Conservation (phyloP, 2,329 filamentous ascomycete genomes). For the Bertia moriformis region DNA sequence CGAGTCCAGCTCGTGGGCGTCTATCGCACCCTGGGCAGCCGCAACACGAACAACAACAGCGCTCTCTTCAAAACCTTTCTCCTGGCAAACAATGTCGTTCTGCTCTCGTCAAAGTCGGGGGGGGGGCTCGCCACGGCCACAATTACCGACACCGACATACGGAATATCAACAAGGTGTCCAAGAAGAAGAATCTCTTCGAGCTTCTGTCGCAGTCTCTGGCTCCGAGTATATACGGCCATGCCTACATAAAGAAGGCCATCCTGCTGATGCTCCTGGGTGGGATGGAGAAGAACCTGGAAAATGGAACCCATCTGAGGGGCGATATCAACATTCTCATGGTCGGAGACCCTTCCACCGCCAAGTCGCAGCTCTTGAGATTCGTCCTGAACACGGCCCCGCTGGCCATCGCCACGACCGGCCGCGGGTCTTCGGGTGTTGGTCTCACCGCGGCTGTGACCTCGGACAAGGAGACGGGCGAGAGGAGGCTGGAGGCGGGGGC, state of each 20-base stretch:
- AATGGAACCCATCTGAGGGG: conserved; percentile 95
- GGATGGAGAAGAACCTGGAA: conserved; percentile 96
- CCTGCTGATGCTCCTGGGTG: conserved; percentile 81
- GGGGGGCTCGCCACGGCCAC: conserved; percentile 81
- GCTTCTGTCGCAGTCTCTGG: conserved; percentile 80
- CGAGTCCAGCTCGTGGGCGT: conserved; percentile 94
- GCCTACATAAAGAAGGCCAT: conserved; percentile 98
- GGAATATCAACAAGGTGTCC: conserved; percentile 94
- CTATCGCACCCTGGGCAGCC: conserved; percentile 83
- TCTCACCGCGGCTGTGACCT: conserved; percentile 90
- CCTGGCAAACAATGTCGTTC: conserved; percentile 84
- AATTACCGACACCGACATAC: conserved; percentile 92
- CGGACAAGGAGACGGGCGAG: conserved; percentile 94
- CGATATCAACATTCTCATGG: conserved; percentile 98
- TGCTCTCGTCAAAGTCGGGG: conserved; percentile 89
- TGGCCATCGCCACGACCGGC: conserved; percentile 93
- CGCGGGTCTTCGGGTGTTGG: conserved; percentile 93
- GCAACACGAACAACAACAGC: conserved; percentile 79
- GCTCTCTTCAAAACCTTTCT: conserved; percentile 90
- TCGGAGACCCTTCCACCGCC: conserved; percentile 92
- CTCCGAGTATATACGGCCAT: conserved; percentile 92
- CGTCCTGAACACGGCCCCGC: conserved; percentile 86
- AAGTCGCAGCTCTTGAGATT: conserved; percentile 97
- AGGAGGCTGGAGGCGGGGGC: conserved; percentile 88
- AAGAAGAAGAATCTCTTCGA: conserved; percentile 93